A percentile compares a stretch with the other conserved stretches of the same genome.
Conservation (phyloP, 805 yeast genomes). For the Citeromyces matritensis region DNA sequence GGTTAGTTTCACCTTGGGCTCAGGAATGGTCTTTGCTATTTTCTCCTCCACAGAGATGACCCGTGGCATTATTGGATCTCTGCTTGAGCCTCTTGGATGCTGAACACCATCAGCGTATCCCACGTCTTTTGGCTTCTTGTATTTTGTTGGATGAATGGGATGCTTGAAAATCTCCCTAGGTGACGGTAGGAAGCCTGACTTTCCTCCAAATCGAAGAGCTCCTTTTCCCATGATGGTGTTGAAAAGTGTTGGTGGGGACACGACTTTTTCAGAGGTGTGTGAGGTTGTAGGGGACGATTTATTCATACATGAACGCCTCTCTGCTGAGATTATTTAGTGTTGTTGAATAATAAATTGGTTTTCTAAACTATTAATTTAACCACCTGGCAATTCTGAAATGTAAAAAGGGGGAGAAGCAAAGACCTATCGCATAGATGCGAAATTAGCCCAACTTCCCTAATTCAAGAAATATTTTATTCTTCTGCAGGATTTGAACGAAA, state of each 20-base stretch:
- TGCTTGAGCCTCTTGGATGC: conserved; percentile 48
- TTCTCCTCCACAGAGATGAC: conserved; percentile 46
- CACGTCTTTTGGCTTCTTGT: conserved; percentile 29
- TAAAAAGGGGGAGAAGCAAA: no score
- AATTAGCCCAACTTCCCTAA: no score
- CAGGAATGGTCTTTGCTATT: conserved; percentile 34
- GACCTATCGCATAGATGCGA: no score
- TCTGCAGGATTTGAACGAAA: no score
- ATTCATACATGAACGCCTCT: no score
- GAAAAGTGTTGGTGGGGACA: no score
- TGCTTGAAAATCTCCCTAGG: conserved; percentile 64
- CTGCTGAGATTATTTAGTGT: not conserved
- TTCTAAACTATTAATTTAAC: no score
- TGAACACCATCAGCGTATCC: conserved; percentile 64
- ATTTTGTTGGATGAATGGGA: conserved; percentile 39
- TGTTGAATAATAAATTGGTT: not conserved
- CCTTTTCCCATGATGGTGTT: conserved; percentile 30
- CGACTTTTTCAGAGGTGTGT: no score
- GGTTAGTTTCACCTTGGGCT: conserved; percentile 20
- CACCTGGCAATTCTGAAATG: no score
- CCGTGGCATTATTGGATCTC: conserved; percentile 34
- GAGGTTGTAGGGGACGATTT: no score
- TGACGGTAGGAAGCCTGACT: conserved; percentile 73
- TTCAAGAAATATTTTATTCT: no score
- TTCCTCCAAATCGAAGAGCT: conserved; percentile 35